phyloP scores from a whole-genome alignment of 257 asterid genomes.

The Vinca minor region DNA sequence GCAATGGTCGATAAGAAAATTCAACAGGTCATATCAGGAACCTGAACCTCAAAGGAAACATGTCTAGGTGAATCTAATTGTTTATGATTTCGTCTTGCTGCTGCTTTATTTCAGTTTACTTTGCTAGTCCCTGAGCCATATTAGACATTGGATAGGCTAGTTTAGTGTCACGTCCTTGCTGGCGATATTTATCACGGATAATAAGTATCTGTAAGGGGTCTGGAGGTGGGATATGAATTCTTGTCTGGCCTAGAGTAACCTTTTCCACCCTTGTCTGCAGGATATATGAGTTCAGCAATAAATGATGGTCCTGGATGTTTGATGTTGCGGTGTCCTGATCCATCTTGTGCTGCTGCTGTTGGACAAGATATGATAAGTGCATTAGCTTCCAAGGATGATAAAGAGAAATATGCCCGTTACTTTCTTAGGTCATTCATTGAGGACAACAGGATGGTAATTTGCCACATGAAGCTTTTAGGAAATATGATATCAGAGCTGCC shows the following conservation, averaged over 20 bases:
- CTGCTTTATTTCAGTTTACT: neutral
- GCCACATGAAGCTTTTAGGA: constrained; percentile 13
- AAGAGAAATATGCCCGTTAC: constrained; percentile 57
- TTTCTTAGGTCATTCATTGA: constrained; percentile 71
- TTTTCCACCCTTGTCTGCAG: constrained; percentile 34
- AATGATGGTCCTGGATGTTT: constrained; percentile 95
- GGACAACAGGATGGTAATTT: constrained; percentile 76
- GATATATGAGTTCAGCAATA: constrained; percentile 65
- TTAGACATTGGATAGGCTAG: neutral
- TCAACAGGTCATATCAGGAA: neutral
- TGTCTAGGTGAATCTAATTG: neutral
- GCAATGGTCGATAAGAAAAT: neutral
- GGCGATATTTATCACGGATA: neutral
- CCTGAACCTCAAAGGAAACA: neutral
- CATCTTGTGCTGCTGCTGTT: constrained; percentile 79
- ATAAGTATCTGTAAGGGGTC: neutral
- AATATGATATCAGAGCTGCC: neutral
- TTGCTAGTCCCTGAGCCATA: neutral
- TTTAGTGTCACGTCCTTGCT: neutral
- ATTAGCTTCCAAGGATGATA: constrained; percentile 55
- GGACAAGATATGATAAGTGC: constrained; percentile 78
- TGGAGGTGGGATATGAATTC: neutral
- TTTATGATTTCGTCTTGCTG: neutral
- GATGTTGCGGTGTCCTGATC: constrained; percentile 91
- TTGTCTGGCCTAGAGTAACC: constrained; percentile 12